These are phyloP conservation scores for Blastobotrys buckinghamii DNA, from an alignment of 1,139 yeast species.

Conservation along the genomic window DNA sequence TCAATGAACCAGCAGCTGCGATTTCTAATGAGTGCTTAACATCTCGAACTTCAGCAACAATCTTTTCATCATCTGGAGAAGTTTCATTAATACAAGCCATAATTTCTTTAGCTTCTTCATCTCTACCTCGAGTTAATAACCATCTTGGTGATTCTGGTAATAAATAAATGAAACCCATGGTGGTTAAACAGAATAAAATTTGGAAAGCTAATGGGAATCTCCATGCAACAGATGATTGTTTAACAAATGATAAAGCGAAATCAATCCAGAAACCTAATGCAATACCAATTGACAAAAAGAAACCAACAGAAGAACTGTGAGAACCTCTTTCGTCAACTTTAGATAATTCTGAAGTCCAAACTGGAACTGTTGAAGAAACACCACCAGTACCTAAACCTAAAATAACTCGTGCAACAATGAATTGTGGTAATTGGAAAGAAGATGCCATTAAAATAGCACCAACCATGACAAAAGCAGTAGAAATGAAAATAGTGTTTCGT, in stretches of 20 bases:
- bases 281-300: constrained; percentile 65
- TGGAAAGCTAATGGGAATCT: constrained; percentile 40
- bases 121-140: constrained; percentile 37
- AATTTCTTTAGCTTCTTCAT: constrained; percentile 44
- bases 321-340: constrained; percentile 65
- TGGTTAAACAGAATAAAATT: constrained; percentile 17
- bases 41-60: constrained; percentile 24
- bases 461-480: constrained; percentile 51
- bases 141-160: constrained; percentile 48
- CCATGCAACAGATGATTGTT: constrained; percentile 45
- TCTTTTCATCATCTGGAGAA: constrained; percentile 35
- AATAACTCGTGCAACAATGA: constrained; percentile 66
- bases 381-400: constrained; percentile 79
- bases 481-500: constrained; percentile 53
- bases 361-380: constrained; percentile 76
- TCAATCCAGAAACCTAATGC: constrained; percentile 67
- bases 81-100: constrained; percentile 34
- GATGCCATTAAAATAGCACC: constrained; percentile 60
- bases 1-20: constrained; percentile 16
- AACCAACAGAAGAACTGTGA: constrained; percentile 63
- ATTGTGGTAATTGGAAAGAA: constrained; percentile 54
- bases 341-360: constrained; percentile 75
- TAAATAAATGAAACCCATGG: constrained; percentile 17
- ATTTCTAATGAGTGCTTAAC: constrained; percentile 21
- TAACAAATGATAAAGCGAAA: constrained; percentile 41